A percentile compares a stretch with the other conserved stretches of the same genome.
Conservation (phyloP, 805 yeast genomes). For the Ogataea zsoltii region DNA sequence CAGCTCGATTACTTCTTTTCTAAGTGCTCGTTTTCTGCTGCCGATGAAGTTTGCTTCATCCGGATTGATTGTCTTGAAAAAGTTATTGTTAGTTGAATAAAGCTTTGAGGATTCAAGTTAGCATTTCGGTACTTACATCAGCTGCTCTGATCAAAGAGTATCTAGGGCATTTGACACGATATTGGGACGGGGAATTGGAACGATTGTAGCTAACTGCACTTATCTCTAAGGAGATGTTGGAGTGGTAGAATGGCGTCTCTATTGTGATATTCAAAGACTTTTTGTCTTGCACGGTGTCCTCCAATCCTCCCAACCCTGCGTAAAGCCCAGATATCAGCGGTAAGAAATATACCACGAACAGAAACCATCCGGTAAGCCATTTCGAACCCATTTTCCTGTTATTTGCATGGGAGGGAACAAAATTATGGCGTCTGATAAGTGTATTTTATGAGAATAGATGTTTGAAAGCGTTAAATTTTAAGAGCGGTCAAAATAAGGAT, state of each 20-base stretch:
- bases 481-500: slow-evolving; percentile 9
- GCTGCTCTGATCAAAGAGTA: slow-evolving; percentile 14
- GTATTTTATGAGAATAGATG: neutral
- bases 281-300: neutral
- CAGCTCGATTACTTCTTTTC: slow-evolving; percentile 6
- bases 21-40: slow-evolving; percentile 5
- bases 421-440: no score
- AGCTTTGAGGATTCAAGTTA: no score
- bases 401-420: neutral
- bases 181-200: neutral
- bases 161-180: slow-evolving; percentile 14
- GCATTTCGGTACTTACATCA: slow-evolving; percentile 9
- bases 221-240: neutral
- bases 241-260: neutral
- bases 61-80: slow-evolving; percentile 9
- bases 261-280: neutral
- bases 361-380: neutral
- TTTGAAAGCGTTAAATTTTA: neutral
- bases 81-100: neutral
- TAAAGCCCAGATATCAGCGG: slow-evolving; percentile 1
- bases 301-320: neutral
- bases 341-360: neutral
- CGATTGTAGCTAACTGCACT: no score
- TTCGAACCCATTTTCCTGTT: neutral
- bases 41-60: slow-evolving; percentile 13